Conservation (phyloP, 2,329 filamentous ascomycete genomes). For the Diplodia mutila region DNA sequence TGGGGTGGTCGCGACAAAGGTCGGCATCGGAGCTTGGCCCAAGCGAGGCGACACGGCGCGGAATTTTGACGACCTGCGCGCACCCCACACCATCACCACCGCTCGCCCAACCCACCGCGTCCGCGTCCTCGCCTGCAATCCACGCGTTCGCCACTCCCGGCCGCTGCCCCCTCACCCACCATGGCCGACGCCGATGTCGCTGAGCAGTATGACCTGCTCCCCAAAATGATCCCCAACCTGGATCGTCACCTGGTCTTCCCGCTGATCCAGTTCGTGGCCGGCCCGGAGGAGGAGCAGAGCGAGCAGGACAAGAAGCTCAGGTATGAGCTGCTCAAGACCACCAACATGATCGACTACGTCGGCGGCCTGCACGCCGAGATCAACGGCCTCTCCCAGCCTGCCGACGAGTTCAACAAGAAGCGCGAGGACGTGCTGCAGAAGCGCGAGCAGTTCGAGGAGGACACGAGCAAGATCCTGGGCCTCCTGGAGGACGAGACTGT, state of each 20-base stretch:
- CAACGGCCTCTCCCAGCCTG: conserved; percentile 75
- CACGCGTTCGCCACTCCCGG: conserved; percentile 19
- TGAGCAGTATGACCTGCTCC: conserved; percentile 78
- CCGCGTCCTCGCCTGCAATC: conserved; percentile 3
- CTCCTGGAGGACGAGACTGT: conserved; percentile 88
- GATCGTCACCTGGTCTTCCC: conserved; percentile 97
- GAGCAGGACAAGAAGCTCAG: conserved; percentile 81
- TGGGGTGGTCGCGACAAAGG: not conserved
- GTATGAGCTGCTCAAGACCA: conserved; percentile 92
- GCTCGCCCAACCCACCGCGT: conserved; percentile 26
- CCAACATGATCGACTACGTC: conserved; percentile 99
- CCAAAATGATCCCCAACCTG: conserved; percentile 87
- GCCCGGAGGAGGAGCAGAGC: conserved; percentile 75
- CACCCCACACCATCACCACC: conserved; percentile 25
- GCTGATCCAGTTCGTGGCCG: conserved; percentile 86
- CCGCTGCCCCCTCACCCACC: conserved; percentile 28
- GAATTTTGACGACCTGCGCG: conserved; percentile 23
- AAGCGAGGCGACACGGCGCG: conserved; percentile 26
- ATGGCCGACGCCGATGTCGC: conserved; percentile 59
- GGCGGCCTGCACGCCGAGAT: conserved; percentile 90
- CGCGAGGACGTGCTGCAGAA: conserved; percentile 83
- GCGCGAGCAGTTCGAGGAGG: conserved; percentile 81
- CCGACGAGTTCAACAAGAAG: conserved; percentile 86
- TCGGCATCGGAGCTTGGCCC: conserved; percentile 21
- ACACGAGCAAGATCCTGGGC: conserved; percentile 85